Base-by-base conservation (phyloP, 176 grass and related monocot species). In the Lolium multiflorum region DNA sequence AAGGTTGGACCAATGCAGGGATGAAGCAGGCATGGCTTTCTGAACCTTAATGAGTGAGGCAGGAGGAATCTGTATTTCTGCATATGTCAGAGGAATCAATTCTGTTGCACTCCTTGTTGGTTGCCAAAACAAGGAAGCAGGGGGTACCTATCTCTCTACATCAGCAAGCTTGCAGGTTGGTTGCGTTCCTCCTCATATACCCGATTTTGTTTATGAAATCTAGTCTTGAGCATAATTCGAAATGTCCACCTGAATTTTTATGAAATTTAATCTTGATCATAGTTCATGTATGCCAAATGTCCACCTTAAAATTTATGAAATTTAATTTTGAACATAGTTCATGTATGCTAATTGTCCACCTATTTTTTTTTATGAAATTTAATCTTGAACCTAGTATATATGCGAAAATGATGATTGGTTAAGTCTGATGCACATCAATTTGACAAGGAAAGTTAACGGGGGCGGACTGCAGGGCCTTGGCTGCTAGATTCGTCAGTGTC, bases 11-110 rank as follows among this genome's bases (percentile, higher is more conserved):
- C 69, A 81, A 71, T 41, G 52, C 54, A 77, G 63, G 74, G 64
- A 38, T 43, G 31, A 65, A 46, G 62, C 63, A 77, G 44, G 16
- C 47, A 1, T 57, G 84, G 49, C 49, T 76, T 38, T 38, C 84
- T 18, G 72, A 87, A 39, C 22, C 80, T 22, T 83, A 18, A 87
- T 81, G 71, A 24, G 74, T 86, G 65, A 82, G 54, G 43, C 72
- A 82, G 55, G 3, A 24, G 11, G 88, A 78, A 78, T 72, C 72
- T 31, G 47, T 28, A 14, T 64, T 24, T 2, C 28, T 13, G 65
- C 16, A 44, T 2, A 88, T 69, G 74, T 65, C 17, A 26, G 21
- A 72, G 17, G 80, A 87, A 65, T 79, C 71, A 57, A 65, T 79
- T 87, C 80, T 76, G 31, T 43, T 64, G 58, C 50, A 8, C 49